phyloP scores from a whole-genome alignment of 805 yeast genomes.

The Wickerhamomyces silvicola region DNA sequence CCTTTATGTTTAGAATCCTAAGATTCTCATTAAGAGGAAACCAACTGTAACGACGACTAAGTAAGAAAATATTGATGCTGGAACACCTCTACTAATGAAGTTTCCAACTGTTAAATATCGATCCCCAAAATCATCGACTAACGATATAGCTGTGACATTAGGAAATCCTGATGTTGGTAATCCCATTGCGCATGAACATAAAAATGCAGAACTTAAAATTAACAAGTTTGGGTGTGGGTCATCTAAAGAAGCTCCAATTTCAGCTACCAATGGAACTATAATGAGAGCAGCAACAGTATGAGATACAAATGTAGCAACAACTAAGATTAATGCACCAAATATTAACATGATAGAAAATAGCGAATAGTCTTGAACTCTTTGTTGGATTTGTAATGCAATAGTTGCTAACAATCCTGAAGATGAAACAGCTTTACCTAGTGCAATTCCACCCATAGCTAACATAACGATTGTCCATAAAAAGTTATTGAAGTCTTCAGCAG shows the following conservation, averaged over 20 bases:
- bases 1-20: slow-evolving; percentile 46
- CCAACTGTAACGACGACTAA: slow-evolving; percentile 72
- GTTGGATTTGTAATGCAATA: slow-evolving; percentile 66
- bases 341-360: slow-evolving; percentile 67
- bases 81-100: slow-evolving; percentile 87
- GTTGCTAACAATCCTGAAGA: slow-evolving; percentile 81
- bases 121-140: slow-evolving; percentile 87
- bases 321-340: slow-evolving; percentile 76
- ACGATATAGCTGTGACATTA: slow-evolving; percentile 92
- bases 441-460: slow-evolving; percentile 96
- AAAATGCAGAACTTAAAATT: slow-evolving; percentile 54
- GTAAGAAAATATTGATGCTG: slow-evolving; percentile 74
- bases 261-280: slow-evolving; percentile 82
- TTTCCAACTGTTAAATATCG: slow-evolving; percentile 83
- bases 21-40: slow-evolving; percentile 57
- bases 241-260: slow-evolving; percentile 69
- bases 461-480: slow-evolving; percentile 96
- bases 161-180: slow-evolving; percentile 97
- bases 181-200: slow-evolving; percentile 97
- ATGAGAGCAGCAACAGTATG: slow-evolving; percentile 97
- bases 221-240: slow-evolving; percentile 82
- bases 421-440: slow-evolving; percentile 91
- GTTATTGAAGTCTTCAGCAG: slow-evolving; percentile 89
- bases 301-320: slow-evolving; percentile 90
- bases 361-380: slow-evolving; percentile 57